Conservation (phyloP, 805 yeast genomes). For the Metschnikowia matae region DNA sequence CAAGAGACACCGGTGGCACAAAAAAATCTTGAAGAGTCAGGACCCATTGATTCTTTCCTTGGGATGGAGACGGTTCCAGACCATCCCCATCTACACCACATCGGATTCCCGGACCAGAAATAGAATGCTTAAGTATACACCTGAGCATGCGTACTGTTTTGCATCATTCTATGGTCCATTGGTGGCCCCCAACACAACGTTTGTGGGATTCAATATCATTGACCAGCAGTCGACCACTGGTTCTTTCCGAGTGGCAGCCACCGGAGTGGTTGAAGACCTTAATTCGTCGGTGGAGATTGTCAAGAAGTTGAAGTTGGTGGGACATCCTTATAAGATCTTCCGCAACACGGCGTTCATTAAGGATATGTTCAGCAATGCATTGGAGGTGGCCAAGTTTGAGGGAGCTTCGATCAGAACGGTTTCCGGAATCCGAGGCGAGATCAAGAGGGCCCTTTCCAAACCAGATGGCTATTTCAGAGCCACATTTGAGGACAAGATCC, state of each 20-base stretch:
- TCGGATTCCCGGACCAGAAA: constrained; percentile 97
- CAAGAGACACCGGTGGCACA: constrained; percentile 99
- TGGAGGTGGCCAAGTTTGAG: constrained; percentile 96
- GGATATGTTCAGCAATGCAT: constrained; percentile 88
- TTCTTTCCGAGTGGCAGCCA: constrained; percentile 90
- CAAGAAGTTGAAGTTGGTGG: constrained; percentile 91
- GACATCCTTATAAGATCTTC: constrained; percentile 89
- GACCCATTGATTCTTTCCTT: constrained; percentile 91
- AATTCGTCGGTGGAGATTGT: constrained; percentile 90
- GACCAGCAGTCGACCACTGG: constrained; percentile 82
- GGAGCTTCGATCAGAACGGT: constrained; percentile 97
- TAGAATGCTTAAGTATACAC: constrained; percentile 96
- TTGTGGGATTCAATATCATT: constrained; percentile 89
- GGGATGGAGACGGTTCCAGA: constrained; percentile 99
- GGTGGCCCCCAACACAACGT: constrained; percentile 96
- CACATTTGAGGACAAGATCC: constrained; percentile 90
- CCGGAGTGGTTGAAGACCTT: constrained; percentile 93
- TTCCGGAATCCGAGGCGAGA: constrained; percentile 96
- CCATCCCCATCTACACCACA: constrained; percentile 92
- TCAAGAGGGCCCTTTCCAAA: constrained; percentile 86
- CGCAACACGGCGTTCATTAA: constrained; percentile 95
- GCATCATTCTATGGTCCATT: constrained; percentile 96
- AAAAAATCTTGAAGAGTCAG: constrained; percentile 87
- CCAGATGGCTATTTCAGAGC: constrained; percentile 97
- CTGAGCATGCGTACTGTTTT: constrained; percentile 95